Evolutionary conservation across 306 rosid genomes (phyloP).

Genomic region (Quercus bicolor): DNA sequence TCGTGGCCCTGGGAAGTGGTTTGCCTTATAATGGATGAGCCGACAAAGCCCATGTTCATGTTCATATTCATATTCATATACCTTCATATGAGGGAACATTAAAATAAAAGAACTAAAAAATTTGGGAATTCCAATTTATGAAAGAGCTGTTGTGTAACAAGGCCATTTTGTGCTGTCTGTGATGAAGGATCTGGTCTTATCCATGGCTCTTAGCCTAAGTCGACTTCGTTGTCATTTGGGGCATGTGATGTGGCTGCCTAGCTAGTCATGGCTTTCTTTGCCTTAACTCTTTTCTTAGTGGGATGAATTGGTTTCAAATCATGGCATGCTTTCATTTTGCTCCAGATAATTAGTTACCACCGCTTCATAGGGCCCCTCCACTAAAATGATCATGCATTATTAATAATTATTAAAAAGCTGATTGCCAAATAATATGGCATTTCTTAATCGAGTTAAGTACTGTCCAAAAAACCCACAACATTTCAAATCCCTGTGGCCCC

Average conservation of each 20-base stretch:
- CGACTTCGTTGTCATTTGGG: neutral
- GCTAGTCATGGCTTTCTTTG: no score
- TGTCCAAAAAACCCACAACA: no score
- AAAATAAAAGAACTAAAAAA: neutral
- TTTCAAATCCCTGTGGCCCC: no score
- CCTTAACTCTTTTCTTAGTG: no score
- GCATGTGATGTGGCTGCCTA: neutral
- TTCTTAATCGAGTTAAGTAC: no score
- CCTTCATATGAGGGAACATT: neutral
- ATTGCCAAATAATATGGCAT: no score
- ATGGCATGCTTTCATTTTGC: neutral
- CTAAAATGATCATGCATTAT: no score
- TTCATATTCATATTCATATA: neutral
- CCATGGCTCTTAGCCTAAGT: neutral
- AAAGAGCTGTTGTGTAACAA: neutral
- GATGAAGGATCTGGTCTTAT: neutral
- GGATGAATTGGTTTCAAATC: no score
- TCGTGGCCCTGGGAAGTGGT: conserved; percentile 10
- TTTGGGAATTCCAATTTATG: neutral
- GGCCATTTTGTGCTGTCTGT: neutral
- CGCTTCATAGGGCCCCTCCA: no score
- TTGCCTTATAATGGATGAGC: conserved; percentile 7
- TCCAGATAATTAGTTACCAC: no score
- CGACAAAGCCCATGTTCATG: conserved; percentile 31
- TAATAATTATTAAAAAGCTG: no score